Evolutionary conservation across 345 rosid genomes (phyloP).

Genomic region (Iberis pinnata): DNA sequence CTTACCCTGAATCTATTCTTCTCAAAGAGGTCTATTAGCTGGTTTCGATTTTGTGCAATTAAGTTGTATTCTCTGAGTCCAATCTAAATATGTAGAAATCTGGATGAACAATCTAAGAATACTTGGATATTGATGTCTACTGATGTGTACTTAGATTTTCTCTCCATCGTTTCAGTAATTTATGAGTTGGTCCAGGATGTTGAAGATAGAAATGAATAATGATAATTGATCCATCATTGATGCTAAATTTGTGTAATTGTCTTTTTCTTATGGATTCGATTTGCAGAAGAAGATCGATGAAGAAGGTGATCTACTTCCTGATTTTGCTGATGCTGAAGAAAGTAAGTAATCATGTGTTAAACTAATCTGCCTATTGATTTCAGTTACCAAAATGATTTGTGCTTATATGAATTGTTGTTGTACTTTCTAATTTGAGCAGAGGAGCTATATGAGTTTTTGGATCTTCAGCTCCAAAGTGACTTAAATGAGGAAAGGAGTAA

Average conservation of each 20-base stretch:
- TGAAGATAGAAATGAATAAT: neutral
- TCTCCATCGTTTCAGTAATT: too few relatives aligned
- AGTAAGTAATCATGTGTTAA: constrained; percentile 32
- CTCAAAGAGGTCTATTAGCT: constrained; percentile 56
- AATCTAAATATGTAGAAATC: too few relatives aligned
- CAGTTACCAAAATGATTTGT: neutral
- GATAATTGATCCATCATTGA: neutral
- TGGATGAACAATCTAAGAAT: too few relatives aligned
- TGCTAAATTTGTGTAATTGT: neutral
- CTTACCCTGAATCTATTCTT: constrained; percentile 79
- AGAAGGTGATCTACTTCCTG: constrained; percentile 73
- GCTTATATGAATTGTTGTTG: too few relatives aligned
- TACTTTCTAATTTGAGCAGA: constrained; percentile 37
- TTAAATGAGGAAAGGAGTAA: constrained; percentile 59
- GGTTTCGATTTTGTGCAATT: neutral
- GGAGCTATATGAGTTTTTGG: constrained; percentile 69
- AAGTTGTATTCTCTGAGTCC: too few relatives aligned
- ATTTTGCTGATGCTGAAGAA: constrained; percentile 83
- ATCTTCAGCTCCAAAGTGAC: constrained; percentile 69
- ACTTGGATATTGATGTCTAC: neutral
- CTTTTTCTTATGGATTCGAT: constrained; percentile 4
- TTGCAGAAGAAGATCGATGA: constrained; percentile 76
- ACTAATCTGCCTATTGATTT: constrained; percentile 1
- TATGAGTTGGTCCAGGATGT: neutral
- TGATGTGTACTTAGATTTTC: too few relatives aligned